Base-by-base conservation (phyloP, 2,329 filamentous ascomycete species). In the Talaromyces sp. region DNA sequence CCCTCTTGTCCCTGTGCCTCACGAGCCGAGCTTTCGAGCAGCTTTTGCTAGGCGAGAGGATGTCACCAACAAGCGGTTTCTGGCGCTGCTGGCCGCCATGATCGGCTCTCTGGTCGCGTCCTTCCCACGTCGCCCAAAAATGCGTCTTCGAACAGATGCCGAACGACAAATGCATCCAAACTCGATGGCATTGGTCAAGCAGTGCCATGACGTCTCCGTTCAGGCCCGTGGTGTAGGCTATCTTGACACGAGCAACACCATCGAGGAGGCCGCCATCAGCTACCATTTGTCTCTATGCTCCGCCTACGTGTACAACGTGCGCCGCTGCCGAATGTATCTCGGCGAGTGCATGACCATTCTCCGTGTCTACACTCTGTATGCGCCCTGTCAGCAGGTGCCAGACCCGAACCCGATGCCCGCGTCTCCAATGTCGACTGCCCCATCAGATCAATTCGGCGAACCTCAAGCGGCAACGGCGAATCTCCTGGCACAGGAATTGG, bases 401-500 rank as follows among this genome's bases (percentile, higher is more conserved):
- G 51, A 55, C 50, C 6, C 46, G 3, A 57, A 54, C 27, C 27
- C 35, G n/a, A 53, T 35, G 12, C 68, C 68, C 54, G 56, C 62
- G 7, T 63, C 67, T 17, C 68, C 69, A 2, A 14, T 57, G 26
- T 60, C 57, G 61, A 53, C 31, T 24, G 43, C 7, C n/a, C 9
- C 43, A 24, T 43, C 48, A 12, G 63, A 57, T 41, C 62, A 62
- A 7, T 65, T 63, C 52, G 69, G 64, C 50, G 68, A 67, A 58
- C 66, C 58, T 65, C 58, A 61, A 55, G 61, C 59, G 51, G 61
- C 54, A 27, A 48, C 63, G 9, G 59, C 64, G 58, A 74, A 77
- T 59, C 58, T 76, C 17, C 71, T 79, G 21, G 70, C 75, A n/a
- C 76, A 77, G 61, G 77, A 80, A 61, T 68, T 86, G 62, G 81